Percentiles rank a stretch among this genome's conserved stretches.
Conservation (phyloP, 164 flowering plant genomes). For the Stephania yunnanensis region DNA sequence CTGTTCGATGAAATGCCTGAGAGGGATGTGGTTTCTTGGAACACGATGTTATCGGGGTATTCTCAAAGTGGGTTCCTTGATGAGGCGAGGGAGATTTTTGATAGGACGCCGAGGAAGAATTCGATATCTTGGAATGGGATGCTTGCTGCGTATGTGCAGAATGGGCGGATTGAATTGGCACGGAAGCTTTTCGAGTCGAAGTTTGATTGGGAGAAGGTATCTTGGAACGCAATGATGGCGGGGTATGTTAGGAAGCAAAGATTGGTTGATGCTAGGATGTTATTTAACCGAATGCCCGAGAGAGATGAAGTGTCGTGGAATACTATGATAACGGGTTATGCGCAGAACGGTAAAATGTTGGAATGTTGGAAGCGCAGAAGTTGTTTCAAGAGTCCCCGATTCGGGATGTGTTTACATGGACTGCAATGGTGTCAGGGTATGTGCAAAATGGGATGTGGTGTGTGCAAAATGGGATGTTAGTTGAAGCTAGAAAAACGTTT, state of each 20-base stretch:
- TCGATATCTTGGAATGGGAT: conserved; percentile 10
- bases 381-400: conserved; percentile 60
- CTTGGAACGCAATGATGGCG: conserved; percentile 20
- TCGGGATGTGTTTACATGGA: conserved; percentile 82
- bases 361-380: conserved; percentile 53
- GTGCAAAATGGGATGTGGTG: conserved; percentile 38
- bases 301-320: conserved; percentile 87
- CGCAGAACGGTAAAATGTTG: conserved; percentile 54
- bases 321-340: conserved; percentile 73
- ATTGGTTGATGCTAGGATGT: conserved; percentile 48
- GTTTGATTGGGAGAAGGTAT: conserved; percentile 6
- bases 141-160: conserved; percentile 8
- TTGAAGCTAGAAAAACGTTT: conserved; percentile 59
- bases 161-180: conserved; percentile 7
- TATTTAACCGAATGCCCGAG: conserved; percentile 65
- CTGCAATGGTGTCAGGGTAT: conserved; percentile 67
- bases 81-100: conserved; percentile 6
- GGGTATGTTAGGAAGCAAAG: conserved; percentile 66
- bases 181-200: conserved; percentile 5
- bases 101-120: conserved; percentile 6
- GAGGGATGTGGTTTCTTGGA: conserved; percentile 10
- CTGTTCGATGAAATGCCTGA: conserved; percentile 11
- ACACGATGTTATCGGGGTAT: conserved; percentile 7
- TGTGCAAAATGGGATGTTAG: conserved; percentile 67
- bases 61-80: conserved; percentile 7